Base-by-base conservation (phyloP, 441 rosid species). In the Gossypium aridum region DNA sequence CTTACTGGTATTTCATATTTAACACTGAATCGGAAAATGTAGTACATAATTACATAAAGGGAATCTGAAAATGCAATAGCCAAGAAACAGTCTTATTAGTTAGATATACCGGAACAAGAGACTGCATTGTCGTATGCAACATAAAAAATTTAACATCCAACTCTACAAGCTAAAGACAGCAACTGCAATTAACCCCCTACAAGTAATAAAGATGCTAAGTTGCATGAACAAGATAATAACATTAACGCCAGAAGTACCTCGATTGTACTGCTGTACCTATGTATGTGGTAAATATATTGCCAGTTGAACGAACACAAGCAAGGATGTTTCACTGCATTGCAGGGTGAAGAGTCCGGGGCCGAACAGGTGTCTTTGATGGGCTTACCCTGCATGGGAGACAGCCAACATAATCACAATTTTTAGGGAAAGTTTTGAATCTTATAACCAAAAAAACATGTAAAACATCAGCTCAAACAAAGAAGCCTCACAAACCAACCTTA, bases 291-390 rank as follows among this genome's bases (percentile, higher is more conserved):
- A 71, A 80, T 76, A 72, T 71, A 22, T 22, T 60, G 47, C 77
- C 82, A 72, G 77, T 71, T 75, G 80, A 73, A 71, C 64, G 62
- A 75, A 74, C 76, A 68, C 57, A 67, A 64, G 61, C 57, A 39
- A 61, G 68, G 79, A 61, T 73, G 84, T 73, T 80, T 90, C 80
- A 89, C 79, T 76, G 80, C 69, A 83, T 62, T 10, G 81, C 74
- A 4, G 90, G 78, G 54, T 89, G 87, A 39, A 89, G 86, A 76
- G 80, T 22, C 71, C 93, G 92, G 9, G 98, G 97, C 61, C 97
- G 83, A 51, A 92, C 97, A 53, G 99, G 98, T 54, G 99, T 96
- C 93, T 96, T 96, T 3, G 99, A 96, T 34, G 98, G 99, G 77
- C 98, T 96, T 61, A 96, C 94, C 93, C 98, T 96, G 89, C 82